A percentile compares a stretch with the other conserved stretches of the same genome.
Conservation (phyloP, 805 yeast species). For the Kazachstania martiniae region DNA sequence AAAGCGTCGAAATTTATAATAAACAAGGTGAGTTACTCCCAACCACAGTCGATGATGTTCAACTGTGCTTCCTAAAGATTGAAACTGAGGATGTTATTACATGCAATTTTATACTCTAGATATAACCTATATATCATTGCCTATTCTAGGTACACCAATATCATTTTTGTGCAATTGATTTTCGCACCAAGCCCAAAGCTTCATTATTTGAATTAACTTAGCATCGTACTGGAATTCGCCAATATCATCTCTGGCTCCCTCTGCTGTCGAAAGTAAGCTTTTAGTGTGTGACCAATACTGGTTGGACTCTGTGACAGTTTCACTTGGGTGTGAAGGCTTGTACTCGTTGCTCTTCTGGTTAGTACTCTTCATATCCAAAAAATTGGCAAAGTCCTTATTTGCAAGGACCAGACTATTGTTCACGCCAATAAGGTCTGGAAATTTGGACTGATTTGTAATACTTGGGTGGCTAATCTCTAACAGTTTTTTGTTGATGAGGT, state of each 20-base stretch:
- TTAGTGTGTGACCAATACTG: not conserved
- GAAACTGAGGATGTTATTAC: slow-evolving; percentile 41
- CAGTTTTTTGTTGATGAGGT: slow-evolving; percentile 49
- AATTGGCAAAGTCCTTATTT: not conserved
- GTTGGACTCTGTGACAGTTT: not conserved
- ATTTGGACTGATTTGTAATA: slow-evolving; percentile 9
- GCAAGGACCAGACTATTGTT: slow-evolving; percentile 3
- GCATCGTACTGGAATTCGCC: slow-evolving; percentile 18
- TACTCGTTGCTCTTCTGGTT: not conserved
- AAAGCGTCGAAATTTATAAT: slow-evolving; percentile 30
- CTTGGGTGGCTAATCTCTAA: slow-evolving; percentile 17
- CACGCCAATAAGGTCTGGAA: slow-evolving; percentile 7
- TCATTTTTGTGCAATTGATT: slow-evolving; percentile 34
- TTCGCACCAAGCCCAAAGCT: slow-evolving; percentile 58
- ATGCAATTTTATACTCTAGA: slow-evolving; percentile 26
- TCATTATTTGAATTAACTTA: slow-evolving; percentile 42
- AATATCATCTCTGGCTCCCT: slow-evolving; percentile 1
- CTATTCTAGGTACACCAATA: slow-evolving; percentile 29
- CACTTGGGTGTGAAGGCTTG: not conserved
- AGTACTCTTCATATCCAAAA: not conserved
- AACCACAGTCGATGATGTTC: slow-evolving; percentile 32
- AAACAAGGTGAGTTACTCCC: slow-evolving; percentile 23
- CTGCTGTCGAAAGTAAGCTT: not conserved
- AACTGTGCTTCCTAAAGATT: slow-evolving; percentile 40
- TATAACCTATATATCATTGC: slow-evolving; percentile 3